Evolutionary conservation across 176 grass and related monocot genomes (phyloP).

Genomic region (Juncus effusus): DNA sequence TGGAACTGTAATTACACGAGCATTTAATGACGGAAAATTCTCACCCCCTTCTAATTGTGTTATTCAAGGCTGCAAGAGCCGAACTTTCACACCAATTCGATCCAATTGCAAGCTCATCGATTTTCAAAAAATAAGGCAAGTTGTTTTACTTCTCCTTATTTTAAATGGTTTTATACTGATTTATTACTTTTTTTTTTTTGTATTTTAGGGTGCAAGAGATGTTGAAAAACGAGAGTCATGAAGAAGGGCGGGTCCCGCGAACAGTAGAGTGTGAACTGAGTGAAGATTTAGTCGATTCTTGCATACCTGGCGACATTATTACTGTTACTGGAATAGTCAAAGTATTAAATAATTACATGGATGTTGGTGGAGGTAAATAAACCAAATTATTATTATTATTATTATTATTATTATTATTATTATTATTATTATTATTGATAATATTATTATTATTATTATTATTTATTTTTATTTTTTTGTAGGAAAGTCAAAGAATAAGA

Average conservation of each 20-base stretch:
- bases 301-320: conserved; percentile 87
- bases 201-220: conserved; percentile 70
- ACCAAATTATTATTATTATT: no score
- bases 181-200: conserved; percentile 5
- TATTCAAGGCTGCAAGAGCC: conserved; percentile 76
- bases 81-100: conserved; percentile 59
- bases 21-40: conserved; percentile 83
- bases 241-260: conserved; percentile 80
- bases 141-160: background rate
- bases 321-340: conserved; percentile 85
- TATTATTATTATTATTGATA: no score
- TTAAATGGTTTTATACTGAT: background rate
- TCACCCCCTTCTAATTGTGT: conserved; percentile 57
- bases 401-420: no score
- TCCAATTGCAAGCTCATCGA: conserved; percentile 67
- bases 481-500: conserved; percentile 73
- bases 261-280: conserved; percentile 86
- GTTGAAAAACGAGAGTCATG: conserved; percentile 45
- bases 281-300: conserved; percentile 95
- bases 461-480: conserved; percentile 29
- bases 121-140: conserved; percentile 95
- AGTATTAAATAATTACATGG: conserved; percentile 84
- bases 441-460: no score
- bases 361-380: conserved; percentile 71
- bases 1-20: conserved; percentile 20